A percentile compares a stretch with the other conserved stretches of the same genome.
phyloP scores from a whole-genome alignment of 169 alveolate genomes.

The Babesia ovata region DNA sequence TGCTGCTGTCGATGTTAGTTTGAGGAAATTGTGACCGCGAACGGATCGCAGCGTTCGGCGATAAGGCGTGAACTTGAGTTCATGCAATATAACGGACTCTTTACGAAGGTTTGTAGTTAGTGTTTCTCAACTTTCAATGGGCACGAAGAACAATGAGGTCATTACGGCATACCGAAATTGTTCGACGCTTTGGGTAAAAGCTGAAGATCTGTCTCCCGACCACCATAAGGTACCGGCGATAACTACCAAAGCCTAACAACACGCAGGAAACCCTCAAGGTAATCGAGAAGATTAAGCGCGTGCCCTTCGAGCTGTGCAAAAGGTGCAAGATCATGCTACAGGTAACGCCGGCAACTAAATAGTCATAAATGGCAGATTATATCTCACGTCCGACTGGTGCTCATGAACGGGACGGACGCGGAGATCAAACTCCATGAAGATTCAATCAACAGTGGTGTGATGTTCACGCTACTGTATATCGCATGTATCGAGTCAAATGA shows the following conservation, averaged over 20 bases:
- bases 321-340: constrained; percentile 58
- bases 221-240: constrained; percentile 46
- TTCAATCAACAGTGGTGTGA: constrained; percentile 32
- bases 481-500: constrained; percentile 12
- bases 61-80: constrained; percentile 50
- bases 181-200: constrained; percentile 54
- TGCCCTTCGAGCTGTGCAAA: constrained; percentile 60
- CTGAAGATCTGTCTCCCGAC: constrained; percentile 40
- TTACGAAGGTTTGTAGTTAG: constrained; percentile 27
- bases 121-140: not conserved
- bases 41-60: not conserved
- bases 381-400: constrained; percentile 44
- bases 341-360: not conserved
- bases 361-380: constrained; percentile 16
- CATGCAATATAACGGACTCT: constrained; percentile 59
- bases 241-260: not conserved
- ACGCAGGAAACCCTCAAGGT: constrained; percentile 29
- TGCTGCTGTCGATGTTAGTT: constrained; percentile 31
- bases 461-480: constrained; percentile 43
- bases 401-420: constrained; percentile 29
- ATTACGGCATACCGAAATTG: constrained; percentile 30
- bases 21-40: not conserved
- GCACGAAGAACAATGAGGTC: constrained; percentile 11
- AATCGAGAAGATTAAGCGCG: constrained; percentile 29
- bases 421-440: constrained; percentile 38